A percentile compares a stretch with the other conserved stretches of the same genome.
phyloP scores from a whole-genome alignment of 179 eudicot genomes.

The Spergularia azorica region DNA sequence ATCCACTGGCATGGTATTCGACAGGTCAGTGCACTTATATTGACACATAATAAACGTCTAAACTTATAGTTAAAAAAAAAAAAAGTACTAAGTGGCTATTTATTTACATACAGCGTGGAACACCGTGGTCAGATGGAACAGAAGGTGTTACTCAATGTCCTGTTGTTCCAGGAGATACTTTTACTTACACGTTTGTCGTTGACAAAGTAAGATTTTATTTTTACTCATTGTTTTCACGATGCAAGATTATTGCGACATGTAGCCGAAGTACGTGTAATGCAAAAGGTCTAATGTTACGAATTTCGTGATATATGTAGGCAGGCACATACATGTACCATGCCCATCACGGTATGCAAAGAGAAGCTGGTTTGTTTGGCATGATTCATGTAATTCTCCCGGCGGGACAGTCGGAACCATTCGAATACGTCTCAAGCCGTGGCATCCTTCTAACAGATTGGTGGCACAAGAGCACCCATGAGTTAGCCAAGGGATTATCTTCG shows the following conservation, averaged over 20 bases:
- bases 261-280: too few species aligned
- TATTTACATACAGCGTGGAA: constrained; percentile 40
- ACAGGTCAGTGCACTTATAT: constrained; percentile 40
- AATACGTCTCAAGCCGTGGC: constrained; percentile 60
- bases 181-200: constrained; percentile 65
- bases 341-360: constrained; percentile 85
- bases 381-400: constrained; percentile 53
- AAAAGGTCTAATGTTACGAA: neutral
- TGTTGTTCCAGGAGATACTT: constrained; percentile 69
- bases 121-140: constrained; percentile 85
- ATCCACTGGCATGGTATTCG: constrained; percentile 89
- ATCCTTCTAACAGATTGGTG: constrained; percentile 83
- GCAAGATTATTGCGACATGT: too few species aligned
- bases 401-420: constrained; percentile 62
- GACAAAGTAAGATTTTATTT: constrained; percentile 54
- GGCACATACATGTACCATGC: constrained; percentile 89
- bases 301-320: constrained; percentile 37
- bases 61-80: neutral
- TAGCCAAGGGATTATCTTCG: constrained; percentile 63
- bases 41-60: neutral
- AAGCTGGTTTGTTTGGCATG: constrained; percentile 70
- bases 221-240: neutral
- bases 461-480: constrained; percentile 61
- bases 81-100: too few species aligned
- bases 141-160: constrained; percentile 91